Percentiles rank a stretch among this genome's conserved stretches.
Conservation (phyloP, 2,329 filamentous ascomycete species). For the Phaeosphaeriaceae sp. region DNA sequence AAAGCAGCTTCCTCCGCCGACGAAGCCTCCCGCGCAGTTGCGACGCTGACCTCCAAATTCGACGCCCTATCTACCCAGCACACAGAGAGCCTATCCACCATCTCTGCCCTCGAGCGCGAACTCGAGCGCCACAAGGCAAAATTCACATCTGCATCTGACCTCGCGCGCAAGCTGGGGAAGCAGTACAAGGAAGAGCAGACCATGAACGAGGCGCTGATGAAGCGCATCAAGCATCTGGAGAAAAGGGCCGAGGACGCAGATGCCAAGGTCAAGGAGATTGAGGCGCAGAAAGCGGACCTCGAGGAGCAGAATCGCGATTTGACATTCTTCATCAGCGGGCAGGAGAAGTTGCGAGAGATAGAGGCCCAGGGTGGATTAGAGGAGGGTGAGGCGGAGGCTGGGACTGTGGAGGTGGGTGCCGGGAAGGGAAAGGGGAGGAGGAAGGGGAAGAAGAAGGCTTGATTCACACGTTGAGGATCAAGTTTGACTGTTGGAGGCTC, state of each 20-base stretch:
- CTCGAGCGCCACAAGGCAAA: slow-evolving; percentile 62
- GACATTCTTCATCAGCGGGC: slow-evolving; percentile 84
- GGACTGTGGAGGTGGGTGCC: slow-evolving; percentile 40
- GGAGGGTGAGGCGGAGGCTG: slow-evolving; percentile 68
- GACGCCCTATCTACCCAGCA: slow-evolving; percentile 62
- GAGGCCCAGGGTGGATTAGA: slow-evolving; percentile 66
- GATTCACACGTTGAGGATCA: too few species aligned
- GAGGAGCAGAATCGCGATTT: slow-evolving; percentile 87
- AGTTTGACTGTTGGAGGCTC: too few species aligned
- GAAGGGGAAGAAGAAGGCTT: slow-evolving; percentile 36
- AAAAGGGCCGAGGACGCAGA: slow-evolving; percentile 65
- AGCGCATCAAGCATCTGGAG: slow-evolving; percentile 75
- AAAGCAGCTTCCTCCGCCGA: slow-evolving; percentile 74
- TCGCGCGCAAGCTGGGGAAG: slow-evolving; percentile 77
- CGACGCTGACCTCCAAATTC: slow-evolving; percentile 60
- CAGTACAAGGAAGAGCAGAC: slow-evolving; percentile 86
- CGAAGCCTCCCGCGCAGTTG: slow-evolving; percentile 60
- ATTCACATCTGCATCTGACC: slow-evolving; percentile 73
- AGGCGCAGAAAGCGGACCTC: slow-evolving; percentile 71
- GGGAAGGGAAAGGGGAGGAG: slow-evolving; percentile 25
- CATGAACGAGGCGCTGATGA: slow-evolving; percentile 80
- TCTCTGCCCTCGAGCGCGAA: slow-evolving; percentile 76
- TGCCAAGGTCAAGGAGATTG: slow-evolving; percentile 49
- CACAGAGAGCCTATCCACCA: slow-evolving; percentile 58
- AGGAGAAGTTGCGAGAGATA: slow-evolving; percentile 79